Percentiles rank a stretch among this genome's conserved stretches.
Evolutionary conservation across 306 rosid genomes (phyloP).

Genomic region (Cucurbita moschata): DNA sequence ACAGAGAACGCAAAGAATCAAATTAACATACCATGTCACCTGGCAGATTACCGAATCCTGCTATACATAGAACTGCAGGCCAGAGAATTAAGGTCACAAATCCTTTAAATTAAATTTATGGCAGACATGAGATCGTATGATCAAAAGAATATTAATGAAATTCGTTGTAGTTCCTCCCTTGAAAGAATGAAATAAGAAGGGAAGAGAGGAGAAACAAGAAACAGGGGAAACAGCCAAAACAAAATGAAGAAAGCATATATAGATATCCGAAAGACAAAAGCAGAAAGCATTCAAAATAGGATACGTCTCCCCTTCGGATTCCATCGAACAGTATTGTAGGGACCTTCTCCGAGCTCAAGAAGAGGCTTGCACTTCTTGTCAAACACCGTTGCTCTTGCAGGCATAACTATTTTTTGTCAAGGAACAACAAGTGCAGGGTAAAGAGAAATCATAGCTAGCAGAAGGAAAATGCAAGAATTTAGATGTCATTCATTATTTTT

Average conservation of each 20-base stretch:
- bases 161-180: neutral
- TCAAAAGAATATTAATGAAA: neutral
- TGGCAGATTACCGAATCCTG: slow-evolving; percentile 93
- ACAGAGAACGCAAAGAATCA: slow-evolving; percentile 5
- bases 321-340: slow-evolving; percentile 86
- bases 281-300: slow-evolving; percentile 16
- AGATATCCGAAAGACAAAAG: neutral
- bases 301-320: slow-evolving; percentile 90
- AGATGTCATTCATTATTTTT: neutral
- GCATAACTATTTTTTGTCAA: slow-evolving; percentile 62
- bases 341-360: slow-evolving; percentile 89
- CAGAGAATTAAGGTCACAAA: slow-evolving; percentile 40
- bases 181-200: neutral
- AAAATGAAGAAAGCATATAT: neutral
- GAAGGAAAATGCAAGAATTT: neutral
- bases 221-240: neutral
- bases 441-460: slow-evolving; percentile 1
- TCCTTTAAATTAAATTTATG: too few relatives aligned
- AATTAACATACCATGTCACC: slow-evolving; percentile 77
- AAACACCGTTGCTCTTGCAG: slow-evolving; percentile 80
- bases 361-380: slow-evolving; percentile 95
- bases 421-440: slow-evolving; percentile 24
- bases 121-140: too few relatives aligned
- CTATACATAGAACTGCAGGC: slow-evolving; percentile 65
- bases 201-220: neutral